Percentiles rank a stretch among this genome's conserved stretches.
Conservation (phyloP, 805 yeast genomes). For the Saccharomycopsis oosterbeekiorum region DNA sequence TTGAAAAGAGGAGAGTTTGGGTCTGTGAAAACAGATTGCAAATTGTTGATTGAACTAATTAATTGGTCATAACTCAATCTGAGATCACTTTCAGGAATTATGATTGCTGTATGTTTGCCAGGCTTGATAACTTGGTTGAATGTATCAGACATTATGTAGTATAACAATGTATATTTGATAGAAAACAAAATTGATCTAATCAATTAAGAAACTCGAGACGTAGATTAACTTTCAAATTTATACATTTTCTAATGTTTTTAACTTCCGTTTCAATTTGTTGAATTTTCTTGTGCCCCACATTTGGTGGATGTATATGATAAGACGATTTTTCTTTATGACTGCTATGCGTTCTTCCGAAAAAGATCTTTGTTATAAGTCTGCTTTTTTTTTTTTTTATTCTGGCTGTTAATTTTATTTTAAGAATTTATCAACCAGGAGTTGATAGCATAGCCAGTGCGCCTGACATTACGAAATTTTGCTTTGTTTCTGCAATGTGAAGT, state of each 20-base stretch:
- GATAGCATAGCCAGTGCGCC: no score
- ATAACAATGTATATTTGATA: neutral
- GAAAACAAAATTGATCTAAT: no score
- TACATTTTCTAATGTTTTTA: neutral
- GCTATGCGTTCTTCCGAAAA: neutral
- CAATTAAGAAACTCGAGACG: neutral
- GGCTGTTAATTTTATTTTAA: no score
- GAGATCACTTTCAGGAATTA: constrained; percentile 37
- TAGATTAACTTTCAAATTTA: neutral
- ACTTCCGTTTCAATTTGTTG: neutral
- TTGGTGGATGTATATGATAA: neutral
- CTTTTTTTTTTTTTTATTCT: neutral
- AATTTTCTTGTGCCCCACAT: neutral
- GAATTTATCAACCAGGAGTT: no score
- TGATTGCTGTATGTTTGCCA: constrained; percentile 33
- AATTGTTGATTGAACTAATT: constrained; percentile 34
- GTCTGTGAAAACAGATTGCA: constrained; percentile 38
- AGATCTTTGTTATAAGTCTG: neutral
- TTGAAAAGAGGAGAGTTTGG: constrained; percentile 33
- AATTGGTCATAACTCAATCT: constrained; percentile 36
- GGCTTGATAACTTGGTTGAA: constrained; percentile 30
- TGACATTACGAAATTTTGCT: no score
- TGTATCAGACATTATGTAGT: constrained; percentile 22
- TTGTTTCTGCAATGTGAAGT: no score
- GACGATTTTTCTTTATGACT: neutral